These are phyloP conservation scores for Flagelloscypha sp. DNA, from an alignment of 768 basidiomycete species.

Conservation along the genomic window DNA sequence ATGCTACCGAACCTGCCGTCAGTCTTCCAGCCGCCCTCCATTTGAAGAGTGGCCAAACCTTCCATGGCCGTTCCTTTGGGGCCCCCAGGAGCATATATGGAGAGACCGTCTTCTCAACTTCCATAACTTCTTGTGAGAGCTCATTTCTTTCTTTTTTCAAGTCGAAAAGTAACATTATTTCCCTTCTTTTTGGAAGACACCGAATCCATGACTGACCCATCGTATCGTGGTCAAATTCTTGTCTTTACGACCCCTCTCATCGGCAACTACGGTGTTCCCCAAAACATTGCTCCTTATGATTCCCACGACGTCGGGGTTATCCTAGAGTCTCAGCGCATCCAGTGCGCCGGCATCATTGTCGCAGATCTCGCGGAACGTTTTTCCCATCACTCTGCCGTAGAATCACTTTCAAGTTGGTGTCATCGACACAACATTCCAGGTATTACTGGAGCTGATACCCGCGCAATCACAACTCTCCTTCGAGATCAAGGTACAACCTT, in stretches of 20 bases:
- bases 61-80: constrained; percentile 85
- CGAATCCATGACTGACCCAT: constrained; percentile 99
- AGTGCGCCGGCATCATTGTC: constrained; percentile 89
- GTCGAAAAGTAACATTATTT: constrained; percentile 8
- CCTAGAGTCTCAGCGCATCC: constrained; percentile 83
- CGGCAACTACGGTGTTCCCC: constrained; percentile 95
- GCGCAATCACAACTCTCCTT: constrained; percentile 87
- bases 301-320: constrained; percentile 75
- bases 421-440: constrained; percentile 82
- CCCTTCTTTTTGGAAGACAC: constrained; percentile 55
- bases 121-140: constrained; percentile 89
- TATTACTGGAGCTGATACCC: constrained; percentile 95
- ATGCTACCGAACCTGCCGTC: constrained; percentile 35
- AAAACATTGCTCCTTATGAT: constrained; percentile 65
- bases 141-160: not conserved
- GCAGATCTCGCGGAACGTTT: constrained; percentile 92
- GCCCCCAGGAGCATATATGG: constrained; percentile 81
- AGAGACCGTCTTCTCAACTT: constrained; percentile 98
- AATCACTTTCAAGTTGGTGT: constrained; percentile 92
- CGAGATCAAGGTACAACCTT: constrained; percentile 97
- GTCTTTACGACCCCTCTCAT: constrained; percentile 98
- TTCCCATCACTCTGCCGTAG: constrained; percentile 90
- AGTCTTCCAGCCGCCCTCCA: constrained; percentile 76
- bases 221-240: constrained; percentile 94
- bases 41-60: constrained; percentile 90